A percentile compares a stretch with the other conserved stretches of the same genome.
Evolutionary conservation across 1,139 yeast species (phyloP).

Genomic region (Taphrina betulina): DNA sequence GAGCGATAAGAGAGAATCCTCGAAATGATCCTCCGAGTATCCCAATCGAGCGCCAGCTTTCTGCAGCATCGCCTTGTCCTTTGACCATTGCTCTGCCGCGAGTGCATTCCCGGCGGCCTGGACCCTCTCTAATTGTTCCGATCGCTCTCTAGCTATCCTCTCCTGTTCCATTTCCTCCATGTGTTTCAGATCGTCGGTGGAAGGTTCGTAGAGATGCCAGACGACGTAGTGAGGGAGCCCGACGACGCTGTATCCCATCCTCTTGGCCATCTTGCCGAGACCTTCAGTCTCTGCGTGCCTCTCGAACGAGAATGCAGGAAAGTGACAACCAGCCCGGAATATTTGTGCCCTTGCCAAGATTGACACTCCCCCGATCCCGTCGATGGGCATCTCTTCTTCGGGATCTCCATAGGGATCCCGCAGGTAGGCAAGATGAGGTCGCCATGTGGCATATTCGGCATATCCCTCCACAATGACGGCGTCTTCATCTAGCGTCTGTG

Average conservation of each 20-base stretch:
- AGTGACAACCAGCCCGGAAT: conserved; percentile 76
- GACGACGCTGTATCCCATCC: conserved; percentile 77
- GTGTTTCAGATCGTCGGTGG: conserved; percentile 66
- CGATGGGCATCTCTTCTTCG: conserved; percentile 80
- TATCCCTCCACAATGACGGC: conserved; percentile 91
- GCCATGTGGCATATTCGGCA: conserved; percentile 89
- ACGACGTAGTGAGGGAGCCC: conserved; percentile 88
- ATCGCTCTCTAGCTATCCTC: conserved; percentile 44
- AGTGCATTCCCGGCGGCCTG: conserved; percentile 41
- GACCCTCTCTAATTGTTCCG: conserved; percentile 42
- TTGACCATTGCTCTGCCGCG: conserved; percentile 22
- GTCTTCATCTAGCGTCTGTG: conserved; percentile 74
- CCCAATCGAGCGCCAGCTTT: background rate
- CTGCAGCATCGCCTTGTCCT: conserved; percentile 22
- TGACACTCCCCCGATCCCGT: conserved; percentile 90
- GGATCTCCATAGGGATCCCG: conserved; percentile 86
- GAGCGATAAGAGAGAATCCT: background rate
- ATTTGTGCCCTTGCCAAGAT: conserved; percentile 77
- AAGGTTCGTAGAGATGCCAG: conserved; percentile 92
- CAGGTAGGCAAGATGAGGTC: conserved; percentile 84
- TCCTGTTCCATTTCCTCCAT: conserved; percentile 54
- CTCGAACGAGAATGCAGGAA: conserved; percentile 87
- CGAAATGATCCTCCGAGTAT: background rate
- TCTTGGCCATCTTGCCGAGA: conserved; percentile 77
- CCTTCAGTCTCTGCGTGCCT: conserved; percentile 95